Percentiles rank a stretch among this genome's conserved stretches.
phyloP scores from a whole-genome alignment of 2,329 filamentous ascomycete species.

The Triangularia verruculosa region DNA sequence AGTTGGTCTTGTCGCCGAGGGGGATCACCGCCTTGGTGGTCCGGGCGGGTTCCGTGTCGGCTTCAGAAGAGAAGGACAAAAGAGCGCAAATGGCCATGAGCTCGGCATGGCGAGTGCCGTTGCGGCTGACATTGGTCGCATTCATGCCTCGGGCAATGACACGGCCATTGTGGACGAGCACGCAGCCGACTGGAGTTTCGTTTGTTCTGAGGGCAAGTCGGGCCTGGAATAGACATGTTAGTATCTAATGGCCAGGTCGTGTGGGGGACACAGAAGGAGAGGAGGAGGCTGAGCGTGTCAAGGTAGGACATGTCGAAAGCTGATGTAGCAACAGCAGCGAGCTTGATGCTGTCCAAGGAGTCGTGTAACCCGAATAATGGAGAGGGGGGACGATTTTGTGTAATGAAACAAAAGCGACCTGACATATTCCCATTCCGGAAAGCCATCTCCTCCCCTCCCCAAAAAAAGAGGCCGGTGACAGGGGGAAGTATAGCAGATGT shows the following conservation, averaged over 20 bases:
- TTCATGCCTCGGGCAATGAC: conserved; percentile 94
- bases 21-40: conserved; percentile 21
- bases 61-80: conserved; percentile 41
- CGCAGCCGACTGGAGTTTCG: conserved; percentile 95
- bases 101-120: conserved; percentile 93
- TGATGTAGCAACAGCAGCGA: background rate
- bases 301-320: conserved; percentile 1
- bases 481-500: background rate
- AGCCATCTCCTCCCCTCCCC: background rate
- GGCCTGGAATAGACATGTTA: conserved; percentile 52
- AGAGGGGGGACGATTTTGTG: background rate
- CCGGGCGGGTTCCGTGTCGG: conserved; percentile 32
- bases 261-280: background rate
- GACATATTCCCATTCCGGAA: background rate
- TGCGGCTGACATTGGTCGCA: conserved; percentile 85
- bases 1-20: conserved; percentile 28
- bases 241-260: background rate
- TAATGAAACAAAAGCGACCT: background rate
- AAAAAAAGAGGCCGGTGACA: background rate
- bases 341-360: background rate
- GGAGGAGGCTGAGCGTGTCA: conserved; percentile 1
- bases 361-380: background rate
- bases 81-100: conserved; percentile 76
- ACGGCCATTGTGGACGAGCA: conserved; percentile 75
- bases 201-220: conserved; percentile 79